A percentile compares a stretch with the other conserved stretches of the same genome.
Conservation (phyloP, 352 stramenopile species). For the Phytopythium litorale region DNA sequence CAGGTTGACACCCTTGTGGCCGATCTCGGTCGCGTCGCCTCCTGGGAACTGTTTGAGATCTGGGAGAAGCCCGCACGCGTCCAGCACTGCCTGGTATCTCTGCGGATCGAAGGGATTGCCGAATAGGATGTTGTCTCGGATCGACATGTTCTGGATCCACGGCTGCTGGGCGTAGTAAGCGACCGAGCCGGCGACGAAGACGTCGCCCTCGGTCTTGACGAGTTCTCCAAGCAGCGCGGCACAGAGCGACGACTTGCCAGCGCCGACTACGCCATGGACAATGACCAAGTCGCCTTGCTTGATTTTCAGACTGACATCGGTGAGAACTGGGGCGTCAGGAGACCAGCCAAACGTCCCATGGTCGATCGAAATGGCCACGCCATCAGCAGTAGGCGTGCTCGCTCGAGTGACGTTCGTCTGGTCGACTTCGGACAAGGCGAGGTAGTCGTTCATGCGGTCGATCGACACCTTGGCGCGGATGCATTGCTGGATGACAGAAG, state of each 20-base stretch:
- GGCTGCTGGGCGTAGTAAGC: constrained; percentile 72
- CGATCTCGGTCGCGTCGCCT: constrained; percentile 93
- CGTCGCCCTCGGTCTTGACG: constrained; percentile 33
- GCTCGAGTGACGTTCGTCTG: constrained; percentile 19
- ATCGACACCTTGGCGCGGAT: constrained; percentile 42
- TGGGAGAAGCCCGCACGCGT: constrained; percentile 70
- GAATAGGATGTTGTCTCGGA: constrained; percentile 95
- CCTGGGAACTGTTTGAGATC: constrained; percentile 83
- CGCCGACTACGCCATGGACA: constrained; percentile 41
- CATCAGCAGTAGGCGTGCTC: not conserved
- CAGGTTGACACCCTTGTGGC: constrained; percentile 93
- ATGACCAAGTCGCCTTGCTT: constrained; percentile 49
- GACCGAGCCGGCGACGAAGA: constrained; percentile 37
- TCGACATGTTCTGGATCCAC: constrained; percentile 92
- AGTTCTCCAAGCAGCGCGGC: constrained; percentile 81
- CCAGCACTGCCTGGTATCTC: constrained; percentile 48
- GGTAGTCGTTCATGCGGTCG: constrained; percentile 31
- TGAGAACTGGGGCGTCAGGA: constrained; percentile 20
- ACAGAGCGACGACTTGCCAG: constrained; percentile 56
- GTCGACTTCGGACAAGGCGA: constrained; percentile 27
- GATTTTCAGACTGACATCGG: constrained; percentile 33
- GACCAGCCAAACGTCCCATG: constrained; percentile 32
- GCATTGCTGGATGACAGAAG: constrained; percentile 26
- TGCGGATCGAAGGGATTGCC: constrained; percentile 35
- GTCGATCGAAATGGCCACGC: constrained; percentile 21